Base-by-base conservation (phyloP, 2,329 filamentous ascomycete species). In the Ascochyta lentis region DNA sequence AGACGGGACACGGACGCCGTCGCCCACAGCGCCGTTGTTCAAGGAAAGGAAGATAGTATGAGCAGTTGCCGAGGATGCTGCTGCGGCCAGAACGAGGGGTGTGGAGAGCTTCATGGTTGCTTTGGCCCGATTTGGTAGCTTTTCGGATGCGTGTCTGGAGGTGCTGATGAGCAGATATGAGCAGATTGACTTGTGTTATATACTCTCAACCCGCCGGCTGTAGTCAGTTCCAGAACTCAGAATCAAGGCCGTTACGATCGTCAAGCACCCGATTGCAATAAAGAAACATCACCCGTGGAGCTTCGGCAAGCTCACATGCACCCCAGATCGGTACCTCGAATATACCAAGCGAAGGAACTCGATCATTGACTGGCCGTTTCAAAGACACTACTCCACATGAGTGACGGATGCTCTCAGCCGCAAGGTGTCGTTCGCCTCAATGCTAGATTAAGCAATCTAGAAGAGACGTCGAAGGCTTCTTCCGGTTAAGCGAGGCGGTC, bases 11-110 rank as follows among this genome's bases (percentile, higher is more conserved):
- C 83, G 80, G 49, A 86, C 80, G 29, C 77, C 82, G 10, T 82
- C 72, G 33, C 79, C 81, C 46, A 82, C 76, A 16, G 76, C 79
- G 19, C 76, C 77, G 49, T 78, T 79, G 51, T 78, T 81, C 9
- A 79, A 74, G 41, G 79, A 77, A 49, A 83, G 67, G 64, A 83
- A 83, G 70, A 83, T 83, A 45, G 81, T 81, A 66, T 83, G 80
- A 4, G 79, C 80, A 10, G 76, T 77, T 35, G 73, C 78, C 15
- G 74, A 70, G 10, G 73, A 71, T 3, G 69, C 69, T 26, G 65
- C 65, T 2, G 66, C 60, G 27, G 69, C 69, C 13, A 72, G 44
- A 15, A 60, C 47, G 35, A 74, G 54, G 19, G 65, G 56, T 12
- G 65, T 56, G 9, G 64, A 66, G 31, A 74, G 42, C 61, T 68